Evolutionary conservation across 768 basidiomycete species (phyloP).

Genomic region (Serendipita sp.): DNA sequence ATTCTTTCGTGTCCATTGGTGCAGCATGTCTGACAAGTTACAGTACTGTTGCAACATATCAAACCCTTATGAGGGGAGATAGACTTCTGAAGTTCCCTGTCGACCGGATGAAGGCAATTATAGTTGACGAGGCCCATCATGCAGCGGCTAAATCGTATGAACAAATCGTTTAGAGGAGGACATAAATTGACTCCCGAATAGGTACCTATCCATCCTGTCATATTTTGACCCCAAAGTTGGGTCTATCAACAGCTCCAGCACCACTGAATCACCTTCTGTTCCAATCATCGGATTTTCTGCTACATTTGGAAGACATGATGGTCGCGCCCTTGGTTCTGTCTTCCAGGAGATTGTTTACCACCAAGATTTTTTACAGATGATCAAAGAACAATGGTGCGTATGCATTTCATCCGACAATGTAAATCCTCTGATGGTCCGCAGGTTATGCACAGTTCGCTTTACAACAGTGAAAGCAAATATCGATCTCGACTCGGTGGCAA

Average conservation of each 20-base stretch:
- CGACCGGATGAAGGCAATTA: slow-evolving; percentile 46
- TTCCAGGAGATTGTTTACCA: slow-evolving; percentile 91
- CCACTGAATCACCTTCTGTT: slow-evolving; percentile 20
- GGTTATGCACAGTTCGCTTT: slow-evolving; percentile 78
- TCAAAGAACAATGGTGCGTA: slow-evolving; percentile 70
- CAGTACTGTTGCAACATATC: slow-evolving; percentile 80
- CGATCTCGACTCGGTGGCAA: slow-evolving; percentile 45
- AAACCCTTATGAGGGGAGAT: slow-evolving; percentile 51
- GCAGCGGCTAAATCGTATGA: slow-evolving; percentile 79
- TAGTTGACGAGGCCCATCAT: slow-evolving; percentile 92
- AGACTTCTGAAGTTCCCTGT: slow-evolving; percentile 67
- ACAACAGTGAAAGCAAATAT: slow-evolving; percentile 67
- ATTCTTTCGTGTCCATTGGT: slow-evolving; percentile 5
- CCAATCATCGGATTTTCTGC: slow-evolving; percentile 91
- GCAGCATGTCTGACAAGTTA: background rate
- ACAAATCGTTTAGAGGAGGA: background rate
- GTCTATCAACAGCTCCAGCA: background rate
- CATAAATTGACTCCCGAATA: slow-evolving; percentile 15
- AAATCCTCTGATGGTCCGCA: slow-evolving; percentile 13
- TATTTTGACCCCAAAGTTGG: slow-evolving; percentile 42
- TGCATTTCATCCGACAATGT: background rate
- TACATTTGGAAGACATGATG: slow-evolving; percentile 85
- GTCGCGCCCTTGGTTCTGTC: slow-evolving; percentile 71
- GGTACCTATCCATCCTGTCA: slow-evolving; percentile 73
- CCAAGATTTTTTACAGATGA: slow-evolving; percentile 79